Conservation (phyloP, 345 rosid genomes). For the Salix udensis region DNA sequence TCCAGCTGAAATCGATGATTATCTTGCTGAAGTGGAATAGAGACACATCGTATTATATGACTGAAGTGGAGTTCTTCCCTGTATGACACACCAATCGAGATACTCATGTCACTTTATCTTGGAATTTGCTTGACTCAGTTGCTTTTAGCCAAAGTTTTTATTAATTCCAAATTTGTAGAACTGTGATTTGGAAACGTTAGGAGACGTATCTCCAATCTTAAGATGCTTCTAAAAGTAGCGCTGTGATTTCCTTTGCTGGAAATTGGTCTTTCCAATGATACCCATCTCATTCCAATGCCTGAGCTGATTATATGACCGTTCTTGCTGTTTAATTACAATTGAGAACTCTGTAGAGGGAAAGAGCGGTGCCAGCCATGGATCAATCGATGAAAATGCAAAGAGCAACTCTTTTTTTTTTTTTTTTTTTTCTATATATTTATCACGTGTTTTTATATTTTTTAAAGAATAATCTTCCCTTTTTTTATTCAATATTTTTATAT, state of each 20-base stretch:
- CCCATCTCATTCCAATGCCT: not conserved
- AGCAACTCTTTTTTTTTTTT: too few species aligned
- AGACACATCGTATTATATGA: not conserved
- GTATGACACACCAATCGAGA: not conserved
- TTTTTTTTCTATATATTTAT: too few species aligned
- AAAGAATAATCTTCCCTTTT: too few species aligned
- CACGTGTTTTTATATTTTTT: too few species aligned
- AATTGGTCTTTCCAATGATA: not conserved
- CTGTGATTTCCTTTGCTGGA: too few species aligned
- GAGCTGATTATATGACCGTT: not conserved
- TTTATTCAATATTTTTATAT: too few species aligned
- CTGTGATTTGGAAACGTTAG: not conserved
- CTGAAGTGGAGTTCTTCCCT: not conserved
- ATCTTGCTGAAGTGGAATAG: slow-evolving; percentile 60
- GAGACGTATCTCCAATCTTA: not conserved
- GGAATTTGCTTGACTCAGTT: not conserved
- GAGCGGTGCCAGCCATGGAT: too few species aligned
- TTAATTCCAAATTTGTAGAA: not conserved
- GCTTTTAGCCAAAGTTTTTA: not conserved
- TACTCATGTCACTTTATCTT: not conserved
- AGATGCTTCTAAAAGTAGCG: too few species aligned
- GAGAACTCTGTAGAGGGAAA: not conserved
- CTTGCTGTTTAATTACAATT: not conserved
- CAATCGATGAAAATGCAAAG: too few species aligned
- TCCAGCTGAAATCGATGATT: slow-evolving; percentile 72